A percentile compares a stretch with the other conserved stretches of the same genome.
Evolutionary conservation across 163 green algal genomes (phyloP).

Genomic region (Scenedesmus sp.): DNA sequence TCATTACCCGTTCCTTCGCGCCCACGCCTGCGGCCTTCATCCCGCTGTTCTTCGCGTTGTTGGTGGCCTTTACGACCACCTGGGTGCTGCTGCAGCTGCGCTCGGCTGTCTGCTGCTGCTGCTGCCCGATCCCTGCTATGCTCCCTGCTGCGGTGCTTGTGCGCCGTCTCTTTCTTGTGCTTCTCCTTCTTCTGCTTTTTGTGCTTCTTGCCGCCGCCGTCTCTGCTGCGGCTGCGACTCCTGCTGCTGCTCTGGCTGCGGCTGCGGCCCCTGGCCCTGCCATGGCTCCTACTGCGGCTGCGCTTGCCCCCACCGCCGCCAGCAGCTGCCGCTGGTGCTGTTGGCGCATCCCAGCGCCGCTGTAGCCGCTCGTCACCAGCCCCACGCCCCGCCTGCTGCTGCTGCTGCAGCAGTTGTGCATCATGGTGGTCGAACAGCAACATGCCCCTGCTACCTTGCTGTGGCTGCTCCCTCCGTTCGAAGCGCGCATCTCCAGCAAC

Average conservation of each 20-base stretch:
- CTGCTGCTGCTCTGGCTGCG: background rate
- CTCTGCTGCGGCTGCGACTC: constrained; percentile 12
- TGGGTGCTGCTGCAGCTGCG: constrained; percentile 15
- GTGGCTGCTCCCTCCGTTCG: constrained; percentile 10
- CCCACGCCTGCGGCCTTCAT: background rate
- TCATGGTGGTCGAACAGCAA: constrained; percentile 1
- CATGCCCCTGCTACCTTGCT: background rate
- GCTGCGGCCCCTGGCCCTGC: background rate
- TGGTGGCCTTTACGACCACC: background rate
- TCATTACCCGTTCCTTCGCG: background rate
- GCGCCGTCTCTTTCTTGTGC: constrained; percentile 4
- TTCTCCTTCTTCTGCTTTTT: constrained; percentile 29
- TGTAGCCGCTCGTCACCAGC: background rate
- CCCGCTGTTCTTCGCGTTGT: background rate
- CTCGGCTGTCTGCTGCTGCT: constrained; percentile 12
- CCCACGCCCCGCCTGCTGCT: background rate
- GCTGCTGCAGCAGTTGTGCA: background rate
- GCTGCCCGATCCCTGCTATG: constrained; percentile 1
- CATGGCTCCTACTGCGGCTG: constrained; percentile 4
- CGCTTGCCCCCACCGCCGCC: background rate
- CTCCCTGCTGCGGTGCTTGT: constrained; percentile 31
- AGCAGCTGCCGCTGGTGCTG: constrained; percentile 2
- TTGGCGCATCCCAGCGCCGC: background rate
- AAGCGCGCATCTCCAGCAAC: background rate
- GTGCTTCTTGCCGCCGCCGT: constrained; percentile 2